Evolutionary conservation across 495 filamentous ascomycete genomes (phyloP).

Genomic region (Aspergillus nanangensis): DNA sequence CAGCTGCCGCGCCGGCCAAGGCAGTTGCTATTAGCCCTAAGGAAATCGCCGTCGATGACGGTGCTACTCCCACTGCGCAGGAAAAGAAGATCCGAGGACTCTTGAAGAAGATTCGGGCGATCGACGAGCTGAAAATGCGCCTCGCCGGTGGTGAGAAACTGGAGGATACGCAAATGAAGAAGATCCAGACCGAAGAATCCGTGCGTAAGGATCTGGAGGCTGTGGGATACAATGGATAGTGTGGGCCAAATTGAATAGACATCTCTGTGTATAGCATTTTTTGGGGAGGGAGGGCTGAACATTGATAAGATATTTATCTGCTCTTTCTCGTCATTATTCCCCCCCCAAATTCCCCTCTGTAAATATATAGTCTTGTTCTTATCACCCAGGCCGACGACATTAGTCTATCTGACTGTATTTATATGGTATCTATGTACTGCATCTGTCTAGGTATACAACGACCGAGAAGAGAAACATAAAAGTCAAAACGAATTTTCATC

Average conservation of each 20-base stretch:
- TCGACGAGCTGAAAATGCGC: slow-evolving; percentile 96
- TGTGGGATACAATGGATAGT: slow-evolving; percentile 50
- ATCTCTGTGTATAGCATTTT: too few species aligned
- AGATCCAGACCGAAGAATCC: slow-evolving; percentile 81
- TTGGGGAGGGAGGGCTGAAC: background rate
- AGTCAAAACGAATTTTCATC: background rate
- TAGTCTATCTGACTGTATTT: too few species aligned
- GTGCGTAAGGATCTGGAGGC: slow-evolving; percentile 76
- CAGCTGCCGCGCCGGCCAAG: slow-evolving; percentile 40
- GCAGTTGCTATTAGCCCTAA: too few species aligned
- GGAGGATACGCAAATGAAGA: slow-evolving; percentile 97
- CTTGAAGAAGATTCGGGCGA: slow-evolving; percentile 94
- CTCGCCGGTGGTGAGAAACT: slow-evolving; percentile 90
- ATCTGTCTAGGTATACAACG: slow-evolving; percentile 4
- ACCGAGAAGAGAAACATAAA: background rate
- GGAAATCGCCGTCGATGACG: slow-evolving; percentile 13
- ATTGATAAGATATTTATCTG: background rate
- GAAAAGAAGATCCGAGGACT: slow-evolving; percentile 89
- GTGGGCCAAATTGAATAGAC: too few species aligned
- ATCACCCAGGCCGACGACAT: too few species aligned
- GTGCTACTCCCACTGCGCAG: slow-evolving; percentile 44
- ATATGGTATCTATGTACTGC: slow-evolving; percentile 6
- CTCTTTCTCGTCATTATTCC: background rate
- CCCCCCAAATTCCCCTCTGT: background rate
- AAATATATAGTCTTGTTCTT: too few species aligned